These are phyloP conservation scores for Bonia amplexicaulis DNA, from an alignment of 176 grass and related monocot species.

Conservation along the genomic window DNA sequence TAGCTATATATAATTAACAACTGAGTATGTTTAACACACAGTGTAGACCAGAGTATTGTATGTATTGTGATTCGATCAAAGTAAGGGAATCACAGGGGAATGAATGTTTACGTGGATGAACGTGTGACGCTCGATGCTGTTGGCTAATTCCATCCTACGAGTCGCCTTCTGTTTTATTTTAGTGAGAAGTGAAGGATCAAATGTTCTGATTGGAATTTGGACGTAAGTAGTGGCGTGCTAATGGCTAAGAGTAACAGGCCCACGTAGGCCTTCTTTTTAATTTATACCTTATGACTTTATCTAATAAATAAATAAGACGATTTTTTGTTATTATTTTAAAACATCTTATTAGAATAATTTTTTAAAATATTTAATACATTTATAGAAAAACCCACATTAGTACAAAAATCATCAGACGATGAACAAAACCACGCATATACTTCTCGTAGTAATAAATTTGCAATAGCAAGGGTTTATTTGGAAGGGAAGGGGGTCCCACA, in stretches of 20 bases:
- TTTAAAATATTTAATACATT: too few relatives aligned
- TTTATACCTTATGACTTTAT: too few relatives aligned
- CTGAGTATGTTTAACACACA: background rate
- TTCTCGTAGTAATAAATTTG: background rate
- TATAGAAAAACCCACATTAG: too few relatives aligned
- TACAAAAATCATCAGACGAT: too few relatives aligned
- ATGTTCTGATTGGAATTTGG: background rate
- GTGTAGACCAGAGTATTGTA: background rate
- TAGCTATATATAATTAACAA: background rate
- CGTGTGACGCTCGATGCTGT: background rate
- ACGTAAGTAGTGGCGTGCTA: background rate
- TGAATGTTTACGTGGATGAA: background rate
- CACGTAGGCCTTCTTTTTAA: background rate
- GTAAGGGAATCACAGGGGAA: background rate
- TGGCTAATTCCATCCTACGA: background rate
- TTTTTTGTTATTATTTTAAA: too few relatives aligned
- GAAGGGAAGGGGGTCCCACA: background rate
- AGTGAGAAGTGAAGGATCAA: too few relatives aligned
- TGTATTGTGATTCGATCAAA: background rate
- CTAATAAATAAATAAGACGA: too few relatives aligned
- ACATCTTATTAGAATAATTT: fast-evolving
- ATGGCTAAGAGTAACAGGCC: background rate
- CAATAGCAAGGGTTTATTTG: background rate
- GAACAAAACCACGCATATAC: background rate
- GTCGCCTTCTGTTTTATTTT: background rate